Evolutionary conservation across 2,329 filamentous ascomycete species (phyloP), one percentile per base, ranked within the genome.

Genomic region (Stylonectria norvegica): DNA sequence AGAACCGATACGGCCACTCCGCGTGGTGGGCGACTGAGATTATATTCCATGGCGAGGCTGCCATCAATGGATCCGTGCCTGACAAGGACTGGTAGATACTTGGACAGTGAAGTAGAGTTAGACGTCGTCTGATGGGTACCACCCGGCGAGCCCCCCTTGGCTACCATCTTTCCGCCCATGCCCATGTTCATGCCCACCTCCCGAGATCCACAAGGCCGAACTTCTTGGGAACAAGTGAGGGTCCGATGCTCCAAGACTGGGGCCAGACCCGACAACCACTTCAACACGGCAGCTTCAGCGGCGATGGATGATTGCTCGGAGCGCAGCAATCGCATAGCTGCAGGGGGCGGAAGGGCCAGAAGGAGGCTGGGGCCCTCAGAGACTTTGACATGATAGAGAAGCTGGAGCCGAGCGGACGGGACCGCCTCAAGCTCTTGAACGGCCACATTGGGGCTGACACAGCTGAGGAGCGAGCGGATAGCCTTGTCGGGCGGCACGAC

Each of bases 201-300:
- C 8, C 5, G 9, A 8, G 30, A 18, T 6, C 5, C 7, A 9
- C 6, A 8, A 14, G 10, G 15, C 15, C 5, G 5, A 14, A 29
- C n/a, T 5, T 45, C 37, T 11, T 28, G 42, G 12, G 43, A 36
- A 8, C 32, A 19, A 7, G 35, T 17, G 18, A 14, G 36, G 18
- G 32, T 28, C 19, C 45, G 40, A n/a, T n/a, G n/a, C n/a, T n/a
- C n/a, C n/a, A n/a, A n/a, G n/a, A n/a, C n/a, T n/a, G n/a, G n/a
- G 2, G 45, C 29, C 19, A 43, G 36, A 37, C 56, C 48, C 25
- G 61, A 58, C 15, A 76, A 58, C 72, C 72, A 78, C 38, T 56
- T 60, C 25, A 77, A 50, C 2, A 74, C 49, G 7, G 62, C 55
- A 8, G 68, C 68, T 48, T 78, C 74, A 16, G 71, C 68, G 17